Base-by-base conservation (phyloP, 768 basidiomycete species). In the Mycena rosella region DNA sequence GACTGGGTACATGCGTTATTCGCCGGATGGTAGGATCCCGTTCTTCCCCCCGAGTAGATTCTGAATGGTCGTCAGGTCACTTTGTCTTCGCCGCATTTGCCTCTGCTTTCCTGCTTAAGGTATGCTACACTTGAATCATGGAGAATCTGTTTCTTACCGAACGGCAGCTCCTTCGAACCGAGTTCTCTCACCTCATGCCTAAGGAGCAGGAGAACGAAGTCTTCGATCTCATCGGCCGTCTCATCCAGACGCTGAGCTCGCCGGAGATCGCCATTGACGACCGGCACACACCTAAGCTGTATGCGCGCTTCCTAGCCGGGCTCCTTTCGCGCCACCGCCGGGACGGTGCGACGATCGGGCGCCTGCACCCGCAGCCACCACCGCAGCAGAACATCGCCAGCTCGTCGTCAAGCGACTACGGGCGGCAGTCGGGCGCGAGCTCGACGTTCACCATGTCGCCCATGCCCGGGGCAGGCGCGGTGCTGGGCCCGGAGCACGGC, bases 51-150 rank as follows among this genome's bases (percentile, higher is more conserved):
- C 18, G 3, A 11, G 54, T 32, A 17, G 61, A 32, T 13, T n/a
- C 10, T 42, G 20, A 40, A 17, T 26, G 18, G 20, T 26, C 65
- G 51, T 6, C 60, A 89, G 90, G 90, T 3, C 89, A 93, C 74
- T 94, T 94, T 68, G 84, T 94, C 34, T 94, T 94, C 73, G 87
- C 90, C 3, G 87, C 91, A 1, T 95, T 95, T 74, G 93, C 93
- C 0, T 92, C 91, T 27, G 93, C 93, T 0, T 95, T 94, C 80
- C 80, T 95, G 59, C 86, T 94, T 69, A 94, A 94, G 85, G 91
- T 91, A 55, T 13, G 80, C 76, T 51, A 14, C 11, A 27, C 17
- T 29, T 13, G 18, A 7, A 4, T 30, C 40, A n/a, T 8, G 26
- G 24, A 18, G 13, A 13, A 26, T n/a, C 6, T 34, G 5, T 34